Evolutionary conservation across 1,284 basidiomycete species (phyloP).

Genomic region (Rhodotorula sp.): DNA sequence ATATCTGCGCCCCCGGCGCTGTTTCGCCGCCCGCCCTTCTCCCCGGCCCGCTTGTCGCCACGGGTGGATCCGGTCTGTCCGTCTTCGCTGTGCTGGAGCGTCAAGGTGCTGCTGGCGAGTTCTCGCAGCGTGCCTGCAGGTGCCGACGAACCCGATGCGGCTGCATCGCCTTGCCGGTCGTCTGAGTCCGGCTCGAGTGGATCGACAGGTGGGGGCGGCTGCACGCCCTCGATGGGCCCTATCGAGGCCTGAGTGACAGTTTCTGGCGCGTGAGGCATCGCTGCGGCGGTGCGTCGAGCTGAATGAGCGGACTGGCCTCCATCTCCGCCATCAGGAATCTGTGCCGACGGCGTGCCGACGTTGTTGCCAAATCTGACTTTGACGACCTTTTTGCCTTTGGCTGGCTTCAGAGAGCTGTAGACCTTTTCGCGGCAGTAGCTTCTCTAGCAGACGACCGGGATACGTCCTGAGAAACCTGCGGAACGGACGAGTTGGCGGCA

Average conservation of each 20-base stretch:
- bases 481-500: no score
- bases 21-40: background rate
- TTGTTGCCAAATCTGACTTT: no score
- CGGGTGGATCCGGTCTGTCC: background rate
- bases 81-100: background rate
- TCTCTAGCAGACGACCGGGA: no score
- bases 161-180: background rate
- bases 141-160: background rate
- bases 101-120: background rate
- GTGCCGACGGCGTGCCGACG: no score
- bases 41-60: background rate
- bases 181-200: background rate
- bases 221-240: background rate
- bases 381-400: no score
- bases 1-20: background rate
- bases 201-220: background rate
- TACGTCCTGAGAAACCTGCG: no score
- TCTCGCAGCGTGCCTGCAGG: background rate
- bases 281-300: background rate
- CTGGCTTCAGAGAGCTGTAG: no score
- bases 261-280: background rate
- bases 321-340: no score
- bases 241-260: background rate
- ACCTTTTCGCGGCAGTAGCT: no score
- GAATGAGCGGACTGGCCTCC: background rate